These are phyloP conservation scores for Saturnispora saitoi DNA, from an alignment of 805 yeast genomes.

Conservation along the genomic window DNA sequence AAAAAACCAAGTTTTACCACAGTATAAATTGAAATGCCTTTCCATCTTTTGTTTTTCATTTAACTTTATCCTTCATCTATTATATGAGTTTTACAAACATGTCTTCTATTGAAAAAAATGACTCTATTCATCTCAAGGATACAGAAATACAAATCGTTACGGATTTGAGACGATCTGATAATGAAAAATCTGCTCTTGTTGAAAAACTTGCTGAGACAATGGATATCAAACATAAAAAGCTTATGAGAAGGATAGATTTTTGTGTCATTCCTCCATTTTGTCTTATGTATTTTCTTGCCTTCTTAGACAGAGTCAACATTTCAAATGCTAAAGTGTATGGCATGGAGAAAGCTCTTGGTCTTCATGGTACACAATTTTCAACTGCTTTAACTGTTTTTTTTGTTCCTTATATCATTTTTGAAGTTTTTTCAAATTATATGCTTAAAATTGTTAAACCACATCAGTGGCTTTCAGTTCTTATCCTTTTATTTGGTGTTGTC, in stretches of 20 bases:
- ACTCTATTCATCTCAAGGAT: neutral
- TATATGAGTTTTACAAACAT: neutral
- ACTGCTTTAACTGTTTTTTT: conserved; percentile 61
- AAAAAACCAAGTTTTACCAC: neutral
- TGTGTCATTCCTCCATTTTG: conserved; percentile 74
- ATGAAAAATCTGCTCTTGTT: conserved; percentile 18
- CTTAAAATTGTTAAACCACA: conserved; percentile 56
- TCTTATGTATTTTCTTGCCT: conserved; percentile 63
- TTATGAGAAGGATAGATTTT: conserved; percentile 59
- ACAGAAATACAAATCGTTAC: neutral
- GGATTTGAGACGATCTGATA: conserved; percentile 1
- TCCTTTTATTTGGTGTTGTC: conserved; percentile 52
- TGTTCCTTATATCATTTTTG: conserved; percentile 59
- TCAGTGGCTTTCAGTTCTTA: conserved; percentile 50
- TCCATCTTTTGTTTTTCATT: neutral
- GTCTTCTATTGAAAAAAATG: conserved; percentile 8
- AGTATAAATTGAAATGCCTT: neutral
- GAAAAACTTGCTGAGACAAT: conserved; percentile 32
- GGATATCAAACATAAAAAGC: conserved; percentile 44
- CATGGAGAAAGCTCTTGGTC: conserved; percentile 43
- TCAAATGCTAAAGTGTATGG: conserved; percentile 75
- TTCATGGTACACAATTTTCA: conserved; percentile 54
- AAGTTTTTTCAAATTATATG: conserved; percentile 56
- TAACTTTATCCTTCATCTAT: neutral
- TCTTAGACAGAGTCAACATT: conserved; percentile 74